Percentiles rank a stretch among this genome's conserved stretches.
phyloP scores from a whole-genome alignment of 2,329 filamentous ascomycete genomes.

The Scedosporium apiospermum region DNA sequence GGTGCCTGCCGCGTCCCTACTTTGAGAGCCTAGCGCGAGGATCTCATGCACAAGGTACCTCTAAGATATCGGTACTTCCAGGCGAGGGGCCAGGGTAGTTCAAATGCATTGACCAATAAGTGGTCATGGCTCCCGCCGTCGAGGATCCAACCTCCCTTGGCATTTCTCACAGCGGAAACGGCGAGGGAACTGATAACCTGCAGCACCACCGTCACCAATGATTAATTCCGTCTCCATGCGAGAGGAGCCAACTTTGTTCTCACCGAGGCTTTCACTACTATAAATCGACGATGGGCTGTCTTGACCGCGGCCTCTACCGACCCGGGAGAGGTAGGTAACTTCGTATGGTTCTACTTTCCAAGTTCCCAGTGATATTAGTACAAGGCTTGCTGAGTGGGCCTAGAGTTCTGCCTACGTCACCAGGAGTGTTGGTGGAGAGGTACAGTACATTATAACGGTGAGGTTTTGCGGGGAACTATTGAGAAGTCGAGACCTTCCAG shows the following conservation, averaged over 20 bases:
- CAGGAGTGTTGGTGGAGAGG: background rate
- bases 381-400: background rate
- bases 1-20: no score
- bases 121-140: background rate
- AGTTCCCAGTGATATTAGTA: background rate
- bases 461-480: no score
- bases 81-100: background rate
- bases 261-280: no score
- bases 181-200: no score
- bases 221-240: no score
- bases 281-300: no score
- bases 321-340: background rate
- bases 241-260: no score
- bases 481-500: no score
- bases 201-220: no score
- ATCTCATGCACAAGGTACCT: background rate
- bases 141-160: background rate
- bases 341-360: background rate
- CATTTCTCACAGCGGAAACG: background rate
- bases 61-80: background rate
- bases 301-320: no score
- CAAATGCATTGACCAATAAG: background rate
- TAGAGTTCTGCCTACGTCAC: background rate
- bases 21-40: no score
- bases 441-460: background rate